These are phyloP conservation scores for Pseudozyma hubeiensis DNA, from an alignment of 1,284 basidiomycete genomes.

Conservation along the genomic window DNA sequence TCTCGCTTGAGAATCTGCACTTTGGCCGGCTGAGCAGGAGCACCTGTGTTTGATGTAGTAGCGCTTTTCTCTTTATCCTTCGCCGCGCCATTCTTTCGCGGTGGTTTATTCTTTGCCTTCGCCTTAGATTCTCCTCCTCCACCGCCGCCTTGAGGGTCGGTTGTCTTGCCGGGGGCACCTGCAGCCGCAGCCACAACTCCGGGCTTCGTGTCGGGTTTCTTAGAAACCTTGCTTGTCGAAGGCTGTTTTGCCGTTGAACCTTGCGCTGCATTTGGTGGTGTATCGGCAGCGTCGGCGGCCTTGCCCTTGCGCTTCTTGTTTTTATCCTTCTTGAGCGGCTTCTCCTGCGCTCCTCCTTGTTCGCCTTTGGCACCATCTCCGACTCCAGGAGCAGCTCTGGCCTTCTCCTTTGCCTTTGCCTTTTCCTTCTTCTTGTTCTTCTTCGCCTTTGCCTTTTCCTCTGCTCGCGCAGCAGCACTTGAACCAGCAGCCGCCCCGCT, in stretches of 20 bases:
- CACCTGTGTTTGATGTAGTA: neutral
- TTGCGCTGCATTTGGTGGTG: neutral
- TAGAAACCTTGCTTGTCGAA: no score
- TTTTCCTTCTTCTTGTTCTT: conserved; percentile 23
- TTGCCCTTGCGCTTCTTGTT: conserved; percentile 19
- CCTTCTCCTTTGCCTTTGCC: conserved; percentile 16
- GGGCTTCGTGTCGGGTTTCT: conserved; percentile 9
- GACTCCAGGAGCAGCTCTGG: neutral
- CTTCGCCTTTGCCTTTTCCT: conserved; percentile 11
- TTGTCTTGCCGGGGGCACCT: neutral
- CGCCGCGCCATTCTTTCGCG: conserved; percentile 3
- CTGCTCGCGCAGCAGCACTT: neutral
- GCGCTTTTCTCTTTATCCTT: conserved; percentile 6
- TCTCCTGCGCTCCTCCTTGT: neutral
- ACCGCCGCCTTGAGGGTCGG: neutral
- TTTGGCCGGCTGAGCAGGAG: conserved; percentile 10
- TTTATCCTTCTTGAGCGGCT: conserved; percentile 10
- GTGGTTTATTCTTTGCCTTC: conserved; percentile 5
- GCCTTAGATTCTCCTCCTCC: neutral
- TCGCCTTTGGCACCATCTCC: conserved; percentile 1
- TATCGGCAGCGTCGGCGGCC: neutral
- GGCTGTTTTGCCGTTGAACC: neutral
- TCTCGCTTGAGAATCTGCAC: conserved; percentile 39
- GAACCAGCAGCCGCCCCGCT: neutral
- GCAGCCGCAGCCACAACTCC: neutral